Evolutionary conservation across 1,284 basidiomycete genomes (phyloP).

Genomic region (Grifola frondosa): DNA sequence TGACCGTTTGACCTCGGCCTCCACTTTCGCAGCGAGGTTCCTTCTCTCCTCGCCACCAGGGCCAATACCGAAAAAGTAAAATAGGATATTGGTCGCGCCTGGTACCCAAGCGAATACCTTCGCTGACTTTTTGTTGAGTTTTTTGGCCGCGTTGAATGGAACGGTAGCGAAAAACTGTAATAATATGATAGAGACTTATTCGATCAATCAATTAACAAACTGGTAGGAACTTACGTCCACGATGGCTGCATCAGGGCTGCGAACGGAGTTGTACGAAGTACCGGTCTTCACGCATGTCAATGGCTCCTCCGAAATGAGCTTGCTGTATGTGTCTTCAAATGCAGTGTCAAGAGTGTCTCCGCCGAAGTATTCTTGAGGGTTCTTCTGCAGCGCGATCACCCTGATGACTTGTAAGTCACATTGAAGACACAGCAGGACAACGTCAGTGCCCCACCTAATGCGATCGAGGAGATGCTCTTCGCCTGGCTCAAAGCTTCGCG

Average conservation of each 20-base stretch:
- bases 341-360: neutral
- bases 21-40: constrained; percentile 15
- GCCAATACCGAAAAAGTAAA: constrained; percentile 15
- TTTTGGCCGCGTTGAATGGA: constrained; percentile 6
- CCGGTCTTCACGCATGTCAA: constrained; percentile 6
- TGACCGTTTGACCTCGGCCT: constrained; percentile 10
- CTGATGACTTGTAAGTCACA: neutral
- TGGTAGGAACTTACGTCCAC: constrained; percentile 7
- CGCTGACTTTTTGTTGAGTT: constrained; percentile 4
- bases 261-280: neutral
- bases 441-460: neutral
- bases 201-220: neutral
- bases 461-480: constrained; percentile 1
- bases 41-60: constrained; percentile 14
- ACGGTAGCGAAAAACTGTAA: constrained; percentile 13
- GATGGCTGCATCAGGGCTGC: constrained; percentile 7
- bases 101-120: constrained; percentile 18
- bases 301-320: constrained; percentile 2
- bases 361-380: constrained; percentile 1
- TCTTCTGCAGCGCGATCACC: neutral
- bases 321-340: neutral
- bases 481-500: constrained; percentile 4
- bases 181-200: neutral
- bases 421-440: neutral
- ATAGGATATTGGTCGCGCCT: constrained; percentile 7